Conservation (phyloP, 495 filamentous ascomycete genomes). For the Lepidopterella palustris region DNA sequence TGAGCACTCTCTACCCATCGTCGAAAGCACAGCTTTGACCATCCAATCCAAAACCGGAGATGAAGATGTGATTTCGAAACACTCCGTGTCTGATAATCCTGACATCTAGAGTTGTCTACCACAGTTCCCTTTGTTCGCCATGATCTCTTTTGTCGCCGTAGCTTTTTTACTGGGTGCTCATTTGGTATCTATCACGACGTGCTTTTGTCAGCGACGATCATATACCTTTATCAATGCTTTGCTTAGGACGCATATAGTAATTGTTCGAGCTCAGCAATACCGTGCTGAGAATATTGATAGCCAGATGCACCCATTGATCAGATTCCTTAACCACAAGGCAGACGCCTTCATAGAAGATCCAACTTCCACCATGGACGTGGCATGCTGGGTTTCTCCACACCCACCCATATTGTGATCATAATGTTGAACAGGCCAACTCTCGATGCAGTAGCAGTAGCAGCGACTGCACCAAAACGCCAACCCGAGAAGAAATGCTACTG, state of each 20-base stretch:
- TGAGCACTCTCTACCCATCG: no score
- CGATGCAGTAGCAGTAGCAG: background rate
- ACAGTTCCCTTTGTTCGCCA: no score
- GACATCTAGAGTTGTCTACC: no score
- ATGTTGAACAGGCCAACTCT: background rate
- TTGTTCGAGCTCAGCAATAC: background rate
- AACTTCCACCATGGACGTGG: background rate
- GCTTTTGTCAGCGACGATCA: no score
- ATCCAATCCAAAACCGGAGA: no score
- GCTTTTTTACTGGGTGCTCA: no score
- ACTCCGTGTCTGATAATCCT: no score
- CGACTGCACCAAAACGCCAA: background rate
- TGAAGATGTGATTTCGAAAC: no score
- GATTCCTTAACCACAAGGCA: background rate
- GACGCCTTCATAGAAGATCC: background rate
- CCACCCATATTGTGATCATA: background rate
- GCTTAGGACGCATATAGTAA: constrained; percentile 1
- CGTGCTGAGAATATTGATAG: background rate
- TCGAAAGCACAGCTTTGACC: no score
- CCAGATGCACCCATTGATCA: background rate
- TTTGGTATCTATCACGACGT: no score
- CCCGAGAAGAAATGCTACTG: background rate
- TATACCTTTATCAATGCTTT: no score
- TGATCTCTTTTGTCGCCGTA: no score
- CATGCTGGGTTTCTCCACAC: background rate